Conservation (phyloP, 2,329 filamentous ascomycete species). For the Fusarium veterinarium region DNA sequence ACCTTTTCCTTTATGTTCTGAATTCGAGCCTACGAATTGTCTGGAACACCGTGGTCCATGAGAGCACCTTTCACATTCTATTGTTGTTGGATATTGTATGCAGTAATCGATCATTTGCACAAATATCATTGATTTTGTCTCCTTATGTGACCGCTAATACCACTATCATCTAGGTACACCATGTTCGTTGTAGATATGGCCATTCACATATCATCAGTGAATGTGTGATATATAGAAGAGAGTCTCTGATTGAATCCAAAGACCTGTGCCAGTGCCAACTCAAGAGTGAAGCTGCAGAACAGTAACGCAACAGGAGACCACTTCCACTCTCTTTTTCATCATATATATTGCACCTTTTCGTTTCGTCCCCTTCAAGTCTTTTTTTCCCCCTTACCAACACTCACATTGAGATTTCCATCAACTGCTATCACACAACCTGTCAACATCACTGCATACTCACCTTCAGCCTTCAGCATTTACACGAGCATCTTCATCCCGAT, state of each 20-base stretch:
- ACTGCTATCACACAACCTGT: not conserved
- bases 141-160: no score
- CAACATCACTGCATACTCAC: not conserved
- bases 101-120: not conserved
- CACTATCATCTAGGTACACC: no score
- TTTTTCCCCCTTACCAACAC: not conserved
- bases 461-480: not conserved
- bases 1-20: not conserved
- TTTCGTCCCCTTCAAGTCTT: fast-evolving
- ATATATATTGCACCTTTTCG: not conserved
- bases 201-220: not conserved
- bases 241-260: not conserved
- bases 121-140: not conserved
- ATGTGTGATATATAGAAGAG: not conserved
- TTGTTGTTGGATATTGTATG: not conserved
- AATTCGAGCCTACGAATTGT: not conserved
- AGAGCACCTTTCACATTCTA: not conserved
- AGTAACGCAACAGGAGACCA: not conserved
- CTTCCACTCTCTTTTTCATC: not conserved
- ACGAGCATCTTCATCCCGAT: no score
- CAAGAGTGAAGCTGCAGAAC: not conserved
- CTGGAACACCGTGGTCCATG: no score
- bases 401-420: not conserved
- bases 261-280: not conserved
- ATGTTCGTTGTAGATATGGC: no score